phyloP scores from a whole-genome alignment of 2,329 filamentous ascomycete species.

The Sporothrix pseudoabietina region DNA sequence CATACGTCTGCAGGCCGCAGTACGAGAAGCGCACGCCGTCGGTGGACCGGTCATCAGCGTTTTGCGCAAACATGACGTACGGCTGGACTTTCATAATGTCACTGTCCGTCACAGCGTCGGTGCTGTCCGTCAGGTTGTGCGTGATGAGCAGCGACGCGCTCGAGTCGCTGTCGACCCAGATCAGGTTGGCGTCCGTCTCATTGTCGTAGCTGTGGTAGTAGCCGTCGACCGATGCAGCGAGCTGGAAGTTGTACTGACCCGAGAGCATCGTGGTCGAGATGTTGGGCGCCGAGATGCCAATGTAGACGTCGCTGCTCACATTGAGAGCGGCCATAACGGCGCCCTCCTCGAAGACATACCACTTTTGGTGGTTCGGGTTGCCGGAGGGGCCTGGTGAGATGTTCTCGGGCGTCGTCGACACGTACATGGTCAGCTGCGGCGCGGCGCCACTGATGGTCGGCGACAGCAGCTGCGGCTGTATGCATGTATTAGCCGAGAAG shows the following conservation, averaged over 20 bases:
- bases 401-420: slow-evolving; percentile 68
- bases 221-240: slow-evolving; percentile 79
- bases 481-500: slow-evolving; percentile 83
- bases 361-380: slow-evolving; percentile 49
- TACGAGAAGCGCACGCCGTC: slow-evolving; percentile 76
- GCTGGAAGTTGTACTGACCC: slow-evolving; percentile 74
- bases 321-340: slow-evolving; percentile 67
- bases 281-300: slow-evolving; percentile 73
- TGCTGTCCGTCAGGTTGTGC: slow-evolving; percentile 64
- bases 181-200: slow-evolving; percentile 58
- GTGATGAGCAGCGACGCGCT: slow-evolving; percentile 78
- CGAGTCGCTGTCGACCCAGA: slow-evolving; percentile 83
- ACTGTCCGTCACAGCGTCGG: slow-evolving; percentile 55
- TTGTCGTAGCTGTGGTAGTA: slow-evolving; percentile 70
- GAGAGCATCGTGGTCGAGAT: slow-evolving; percentile 58
- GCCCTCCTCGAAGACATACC: slow-evolving; percentile 63
- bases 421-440: slow-evolving; percentile 75
- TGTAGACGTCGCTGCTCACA: slow-evolving; percentile 68
- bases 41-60: slow-evolving; percentile 60
- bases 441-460: slow-evolving; percentile 50
- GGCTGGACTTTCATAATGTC: slow-evolving; percentile 58
- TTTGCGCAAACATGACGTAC: slow-evolving; percentile 76
- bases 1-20: slow-evolving; percentile 72
- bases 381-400: slow-evolving; percentile 65
- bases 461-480: slow-evolving; percentile 65